Evolutionary conservation across 2,329 filamentous ascomycete species (phyloP).

Genomic region (Cladorrhinum sp.): DNA sequence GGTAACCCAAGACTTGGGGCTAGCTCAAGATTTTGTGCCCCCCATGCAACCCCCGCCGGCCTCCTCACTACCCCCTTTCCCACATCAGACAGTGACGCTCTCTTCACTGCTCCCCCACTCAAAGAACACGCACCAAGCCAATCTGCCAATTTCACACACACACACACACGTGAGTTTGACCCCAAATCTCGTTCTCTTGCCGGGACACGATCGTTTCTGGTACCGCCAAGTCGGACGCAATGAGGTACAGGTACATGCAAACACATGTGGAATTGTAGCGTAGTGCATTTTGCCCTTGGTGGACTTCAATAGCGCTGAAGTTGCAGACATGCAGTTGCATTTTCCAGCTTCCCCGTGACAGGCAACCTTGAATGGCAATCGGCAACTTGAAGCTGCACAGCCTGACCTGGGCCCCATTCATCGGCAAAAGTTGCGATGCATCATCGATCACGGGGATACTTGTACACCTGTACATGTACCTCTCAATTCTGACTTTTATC

Average conservation of each 20-base stretch:
- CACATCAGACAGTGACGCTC: background rate
- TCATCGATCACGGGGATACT: background rate
- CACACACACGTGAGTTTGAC: background rate
- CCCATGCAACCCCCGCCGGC: conserved; percentile 9
- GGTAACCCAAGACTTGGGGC: conserved; percentile 18
- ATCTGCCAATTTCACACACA: conserved; percentile 9
- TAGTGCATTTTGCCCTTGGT: background rate
- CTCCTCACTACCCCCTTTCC: conserved; percentile 9
- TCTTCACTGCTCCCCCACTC: conserved; percentile 1
- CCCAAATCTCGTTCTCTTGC: background rate
- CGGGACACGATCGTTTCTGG: background rate
- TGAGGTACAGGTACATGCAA: too few relatives aligned
- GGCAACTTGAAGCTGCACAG: background rate
- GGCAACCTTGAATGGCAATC: background rate
- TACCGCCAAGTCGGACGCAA: background rate
- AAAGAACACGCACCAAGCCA: conserved; percentile 10
- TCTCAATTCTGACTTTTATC: background rate
- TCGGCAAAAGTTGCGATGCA: background rate
- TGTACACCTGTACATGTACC: background rate
- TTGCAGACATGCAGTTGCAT: background rate
- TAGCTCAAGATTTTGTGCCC: conserved; percentile 16
- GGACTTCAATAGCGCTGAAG: too few relatives aligned
- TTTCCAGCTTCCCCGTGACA: background rate
- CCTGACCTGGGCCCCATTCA: background rate
- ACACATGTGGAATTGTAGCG: too few relatives aligned